Evolutionary conservation across 1,139 yeast species (phyloP), one percentile per base, ranked within the genome.

Genomic region (Sugiyamaella sp.): DNA sequence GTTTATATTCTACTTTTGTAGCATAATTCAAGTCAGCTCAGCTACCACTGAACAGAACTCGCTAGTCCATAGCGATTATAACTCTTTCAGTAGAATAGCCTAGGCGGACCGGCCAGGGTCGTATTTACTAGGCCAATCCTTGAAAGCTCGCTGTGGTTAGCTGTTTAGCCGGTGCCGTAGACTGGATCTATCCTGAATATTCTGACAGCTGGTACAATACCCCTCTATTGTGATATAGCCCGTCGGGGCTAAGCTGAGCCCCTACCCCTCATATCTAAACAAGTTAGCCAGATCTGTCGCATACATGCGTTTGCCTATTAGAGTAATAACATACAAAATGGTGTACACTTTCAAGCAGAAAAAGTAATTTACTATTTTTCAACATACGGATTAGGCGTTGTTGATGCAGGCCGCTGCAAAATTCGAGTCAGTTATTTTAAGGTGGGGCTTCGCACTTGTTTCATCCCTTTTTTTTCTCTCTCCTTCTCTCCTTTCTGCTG

Each of bases 371-470:
- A n/a, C 25, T 25, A 22, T 41, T 41, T 41, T 41, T 41, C 45
- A 40, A 21, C 43, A 40, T 32, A 20, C 43, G 25, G 25, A 20
- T 29, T 27, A 19, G 46, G 32, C 10, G 17, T 29, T 22, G 14
- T 16, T 5, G 14, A 29, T 16, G 33, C 17, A 14, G 10, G 14
- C 21, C 19, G 14, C 45, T 22, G 25, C 33, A 27, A 41, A 41
- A 21, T n/a, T 12, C 16, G 29, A 24, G 45, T 25, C 33, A 43
- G 19, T 10, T 43, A 29, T 43, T 43, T 43, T 43, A 27, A 43
- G 33, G 46, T 43, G 46, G 38, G 37, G 27, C 25, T 25, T 43
- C 46, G 46, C 46, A 29, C 38, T 14, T 41, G 25, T 25, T 24
- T 9, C 8, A 5, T 24, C 27, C 27, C 21, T 24, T 41, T 41